A percentile compares a stretch with the other conserved stretches of the same genome.
These are phyloP conservation scores for Aureobasidium sp. DNA, from an alignment of 2,329 filamentous ascomycete genomes.

Conservation along the genomic window DNA sequence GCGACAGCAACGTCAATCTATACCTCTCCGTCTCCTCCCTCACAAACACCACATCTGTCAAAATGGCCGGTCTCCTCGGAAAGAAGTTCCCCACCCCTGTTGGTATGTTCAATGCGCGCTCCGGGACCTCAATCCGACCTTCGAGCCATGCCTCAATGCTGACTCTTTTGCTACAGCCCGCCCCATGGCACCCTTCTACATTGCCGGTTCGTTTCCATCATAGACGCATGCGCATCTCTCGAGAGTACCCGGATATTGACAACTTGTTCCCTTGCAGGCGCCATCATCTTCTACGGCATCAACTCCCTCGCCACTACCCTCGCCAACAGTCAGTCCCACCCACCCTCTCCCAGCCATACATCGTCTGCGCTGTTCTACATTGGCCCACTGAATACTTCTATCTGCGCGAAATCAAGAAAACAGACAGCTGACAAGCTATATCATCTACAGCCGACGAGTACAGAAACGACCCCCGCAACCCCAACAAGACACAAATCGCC, in stretches of 20 bases:
- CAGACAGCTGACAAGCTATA: background rate
- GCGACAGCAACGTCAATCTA: conserved; percentile 12
- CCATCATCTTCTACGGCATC: conserved; percentile 84
- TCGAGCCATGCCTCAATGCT: background rate
- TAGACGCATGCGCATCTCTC: background rate
- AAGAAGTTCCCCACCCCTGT: conserved; percentile 46
- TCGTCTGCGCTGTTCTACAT: background rate
- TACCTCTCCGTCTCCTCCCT: conserved; percentile 14
- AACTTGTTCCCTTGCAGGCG: conserved; percentile 45
- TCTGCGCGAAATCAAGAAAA: background rate
- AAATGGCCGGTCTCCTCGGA: conserved; percentile 39
- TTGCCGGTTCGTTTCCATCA: conserved; percentile 17
- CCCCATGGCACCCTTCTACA: conserved; percentile 20
- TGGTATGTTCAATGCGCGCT: conserved; percentile 32
- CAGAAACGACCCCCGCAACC: conserved; percentile 96
- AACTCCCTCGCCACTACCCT: conserved; percentile 74
- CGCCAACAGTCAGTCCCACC: conserved; percentile 65
- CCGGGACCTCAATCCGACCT: background rate
- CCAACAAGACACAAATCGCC: conserved; percentile 24
- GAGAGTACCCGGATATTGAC: background rate
- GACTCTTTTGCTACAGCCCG: conserved; percentile 12
- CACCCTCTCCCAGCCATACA: background rate
- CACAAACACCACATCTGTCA: conserved; percentile 20
- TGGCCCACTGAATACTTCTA: background rate
- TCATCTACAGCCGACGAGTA: conserved; percentile 68